Evolutionary conservation across 257 asterid species (phyloP).

Genomic region (Eustoma russellianum): DNA sequence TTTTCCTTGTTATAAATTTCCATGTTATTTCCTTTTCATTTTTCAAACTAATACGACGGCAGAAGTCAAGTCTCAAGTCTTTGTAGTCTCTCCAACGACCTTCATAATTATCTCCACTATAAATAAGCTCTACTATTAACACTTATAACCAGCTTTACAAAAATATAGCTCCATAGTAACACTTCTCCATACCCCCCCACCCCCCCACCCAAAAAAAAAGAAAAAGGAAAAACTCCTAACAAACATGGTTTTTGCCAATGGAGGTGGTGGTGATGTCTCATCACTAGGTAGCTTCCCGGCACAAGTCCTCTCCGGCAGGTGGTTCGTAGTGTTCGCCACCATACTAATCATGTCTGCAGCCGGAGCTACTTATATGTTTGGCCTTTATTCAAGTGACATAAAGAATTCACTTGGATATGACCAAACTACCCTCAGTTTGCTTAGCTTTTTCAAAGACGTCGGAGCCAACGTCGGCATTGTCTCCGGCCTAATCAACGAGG

Average conservation of each 20-base stretch:
- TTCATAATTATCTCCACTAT: no score
- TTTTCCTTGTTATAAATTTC: no score
- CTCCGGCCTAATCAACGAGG: constrained; percentile 16
- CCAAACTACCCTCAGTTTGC: constrained; percentile 13
- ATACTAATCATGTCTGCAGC: constrained; percentile 12
- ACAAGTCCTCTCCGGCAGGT: constrained; percentile 12
- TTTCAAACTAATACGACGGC: no score
- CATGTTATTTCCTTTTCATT: no score
- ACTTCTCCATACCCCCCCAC: no score
- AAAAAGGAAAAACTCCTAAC: no score
- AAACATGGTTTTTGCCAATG: constrained; percentile 1
- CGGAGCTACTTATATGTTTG: constrained; percentile 18
- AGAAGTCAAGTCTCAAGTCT: no score
- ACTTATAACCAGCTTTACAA: no score
- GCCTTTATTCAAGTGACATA: constrained; percentile 12
- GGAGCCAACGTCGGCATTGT: constrained; percentile 18
- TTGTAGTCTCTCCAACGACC: no score
- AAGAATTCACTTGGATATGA: constrained; percentile 14
- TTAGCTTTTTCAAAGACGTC: constrained; percentile 18
- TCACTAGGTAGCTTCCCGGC: constrained; percentile 6
- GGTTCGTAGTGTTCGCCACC: constrained; percentile 18
- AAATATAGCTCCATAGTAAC: no score
- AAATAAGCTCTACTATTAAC: no score
- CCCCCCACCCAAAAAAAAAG: no score
- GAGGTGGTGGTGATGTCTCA: background rate